Conservation (phyloP, 2,329 filamentous ascomycete species). For the Sporothrix schenckii region DNA sequence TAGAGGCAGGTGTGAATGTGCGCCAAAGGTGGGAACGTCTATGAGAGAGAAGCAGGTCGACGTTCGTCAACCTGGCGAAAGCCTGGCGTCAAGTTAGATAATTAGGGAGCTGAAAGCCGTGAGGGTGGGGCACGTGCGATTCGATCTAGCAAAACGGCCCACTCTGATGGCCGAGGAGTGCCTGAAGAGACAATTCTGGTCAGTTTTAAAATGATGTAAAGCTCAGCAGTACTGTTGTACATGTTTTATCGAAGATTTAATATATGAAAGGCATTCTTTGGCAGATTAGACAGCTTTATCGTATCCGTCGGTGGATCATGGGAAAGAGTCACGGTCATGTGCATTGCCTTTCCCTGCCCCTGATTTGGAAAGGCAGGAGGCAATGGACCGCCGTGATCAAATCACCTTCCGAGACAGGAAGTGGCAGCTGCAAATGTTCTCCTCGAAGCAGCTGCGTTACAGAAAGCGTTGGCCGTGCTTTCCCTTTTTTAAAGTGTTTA, state of each 20-base stretch:
- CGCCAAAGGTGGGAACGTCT: not conserved
- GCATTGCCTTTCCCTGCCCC: not conserved
- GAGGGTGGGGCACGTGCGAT: slow-evolving; percentile 29
- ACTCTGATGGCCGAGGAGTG: slow-evolving; percentile 5
- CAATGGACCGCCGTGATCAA: slow-evolving; percentile 1
- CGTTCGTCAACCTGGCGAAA: not conserved
- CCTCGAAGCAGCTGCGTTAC: not conserved
- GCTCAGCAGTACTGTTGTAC: too few species aligned
- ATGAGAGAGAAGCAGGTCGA: not conserved
- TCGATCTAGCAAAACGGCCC: slow-evolving; percentile 1
- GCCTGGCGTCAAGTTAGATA: slow-evolving; percentile 5
- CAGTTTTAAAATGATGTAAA: too few species aligned
- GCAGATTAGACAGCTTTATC: too few species aligned
- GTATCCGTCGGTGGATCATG: not conserved
- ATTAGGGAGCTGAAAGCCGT: slow-evolving; percentile 7
- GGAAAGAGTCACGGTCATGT: not conserved
- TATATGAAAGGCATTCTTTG: too few species aligned
- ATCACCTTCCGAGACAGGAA: slow-evolving; percentile 10
- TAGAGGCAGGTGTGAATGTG: not conserved
- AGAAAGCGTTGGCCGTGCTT: not conserved
- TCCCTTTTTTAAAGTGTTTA: not conserved
- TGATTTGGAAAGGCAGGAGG: not conserved
- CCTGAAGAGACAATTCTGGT: not conserved
- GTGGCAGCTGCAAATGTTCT: not conserved
- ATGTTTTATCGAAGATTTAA: too few species aligned